Percentiles rank a stretch among this genome's conserved stretches.
These are phyloP conservation scores for Melastoma malabathricum DNA, from an alignment of 345 rosid species.

Conservation along the genomic window DNA sequence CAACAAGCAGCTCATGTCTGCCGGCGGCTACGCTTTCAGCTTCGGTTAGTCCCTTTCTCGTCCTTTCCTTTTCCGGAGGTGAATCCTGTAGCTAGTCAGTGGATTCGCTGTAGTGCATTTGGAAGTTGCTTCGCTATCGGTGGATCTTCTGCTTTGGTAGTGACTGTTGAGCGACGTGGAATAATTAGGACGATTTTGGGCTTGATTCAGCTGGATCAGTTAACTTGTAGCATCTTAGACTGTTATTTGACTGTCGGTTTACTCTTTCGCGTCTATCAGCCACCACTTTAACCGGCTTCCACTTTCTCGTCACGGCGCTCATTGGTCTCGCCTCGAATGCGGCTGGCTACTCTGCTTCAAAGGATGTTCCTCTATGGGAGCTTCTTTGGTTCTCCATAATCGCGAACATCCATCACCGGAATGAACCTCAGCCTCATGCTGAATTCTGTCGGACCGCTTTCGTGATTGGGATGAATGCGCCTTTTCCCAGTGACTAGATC, in stretches of 20 bases:
- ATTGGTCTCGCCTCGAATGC: constrained; percentile 87
- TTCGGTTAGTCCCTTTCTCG: constrained; percentile 39
- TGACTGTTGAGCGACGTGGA: no score
- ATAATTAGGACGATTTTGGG: no score
- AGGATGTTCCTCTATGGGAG: constrained; percentile 89
- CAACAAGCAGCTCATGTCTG: constrained; percentile 90
- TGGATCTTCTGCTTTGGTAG: no score
- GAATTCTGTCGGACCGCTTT: constrained; percentile 53
- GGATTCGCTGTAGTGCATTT: neutral
- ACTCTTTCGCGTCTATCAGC: constrained; percentile 27
- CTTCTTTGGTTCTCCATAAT: constrained; percentile 87
- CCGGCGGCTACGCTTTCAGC: constrained; percentile 61
- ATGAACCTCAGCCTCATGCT: constrained; percentile 96
- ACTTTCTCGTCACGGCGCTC: constrained; percentile 71
- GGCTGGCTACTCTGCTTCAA: constrained; percentile 57
- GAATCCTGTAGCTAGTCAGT: neutral
- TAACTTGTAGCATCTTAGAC: neutral
- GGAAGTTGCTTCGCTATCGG: no score
- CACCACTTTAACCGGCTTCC: constrained; percentile 86
- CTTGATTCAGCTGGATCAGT: no score
- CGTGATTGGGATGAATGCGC: neutral
- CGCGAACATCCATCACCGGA: constrained; percentile 75
- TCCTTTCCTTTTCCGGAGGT: neutral
- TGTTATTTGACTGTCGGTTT: neutral
- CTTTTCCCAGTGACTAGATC: neutral